Conservation (phyloP, 2,329 filamentous ascomycete genomes). For the Pseudogymnoascus sp. region DNA sequence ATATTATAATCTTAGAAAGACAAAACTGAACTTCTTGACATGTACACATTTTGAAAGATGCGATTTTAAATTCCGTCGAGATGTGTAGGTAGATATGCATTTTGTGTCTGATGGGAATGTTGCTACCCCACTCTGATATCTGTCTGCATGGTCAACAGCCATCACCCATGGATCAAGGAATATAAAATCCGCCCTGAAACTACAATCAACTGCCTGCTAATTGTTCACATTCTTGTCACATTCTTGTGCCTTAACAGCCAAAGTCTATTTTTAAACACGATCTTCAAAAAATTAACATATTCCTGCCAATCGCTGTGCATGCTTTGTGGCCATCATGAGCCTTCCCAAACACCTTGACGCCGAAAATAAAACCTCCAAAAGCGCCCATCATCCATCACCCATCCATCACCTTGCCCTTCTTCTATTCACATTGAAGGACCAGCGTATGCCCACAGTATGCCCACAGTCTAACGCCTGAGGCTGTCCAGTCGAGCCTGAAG, state of each 20-base stretch:
- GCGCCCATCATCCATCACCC: not conserved
- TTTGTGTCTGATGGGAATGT: not conserved
- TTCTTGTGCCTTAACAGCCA: not conserved
- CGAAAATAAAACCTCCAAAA: not conserved
- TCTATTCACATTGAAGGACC: not conserved
- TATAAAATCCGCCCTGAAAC: not conserved
- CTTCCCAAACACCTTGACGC: not conserved
- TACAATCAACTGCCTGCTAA: not conserved
- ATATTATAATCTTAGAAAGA: not conserved
- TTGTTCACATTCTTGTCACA: not conserved
- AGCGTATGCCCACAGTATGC: not conserved
- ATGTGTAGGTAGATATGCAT: not conserved
- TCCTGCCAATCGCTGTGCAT: not conserved
- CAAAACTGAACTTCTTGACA: not conserved
- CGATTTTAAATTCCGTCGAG: not conserved
- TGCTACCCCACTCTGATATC: not conserved
- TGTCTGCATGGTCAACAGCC: not conserved
- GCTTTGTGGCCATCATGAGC: not conserved
- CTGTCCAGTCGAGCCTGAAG: constrained; percentile 90
- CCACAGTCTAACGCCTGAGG: constrained; percentile 35
- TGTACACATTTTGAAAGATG: not conserved
- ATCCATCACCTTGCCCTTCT: not conserved
- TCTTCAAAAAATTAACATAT: not conserved
- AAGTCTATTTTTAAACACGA: not conserved
- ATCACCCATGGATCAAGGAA: not conserved